A percentile compares a stretch with the other conserved stretches of the same genome.
Conservation (phyloP, 2,329 filamentous ascomycete species). For the Venturia pyrina region DNA sequence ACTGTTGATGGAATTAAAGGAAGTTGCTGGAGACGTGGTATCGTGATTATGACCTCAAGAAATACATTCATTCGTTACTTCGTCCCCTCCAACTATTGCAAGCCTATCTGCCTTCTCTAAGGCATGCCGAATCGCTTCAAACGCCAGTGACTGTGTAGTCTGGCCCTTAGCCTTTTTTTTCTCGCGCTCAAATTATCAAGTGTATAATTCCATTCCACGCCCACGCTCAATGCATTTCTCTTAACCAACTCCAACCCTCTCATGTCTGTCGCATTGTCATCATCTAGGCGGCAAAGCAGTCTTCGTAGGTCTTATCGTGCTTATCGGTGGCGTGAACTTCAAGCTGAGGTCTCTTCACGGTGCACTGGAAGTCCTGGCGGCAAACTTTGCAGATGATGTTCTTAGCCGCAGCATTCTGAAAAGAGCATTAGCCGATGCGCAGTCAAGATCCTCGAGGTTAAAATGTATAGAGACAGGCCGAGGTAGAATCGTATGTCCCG, state of each 20-base stretch:
- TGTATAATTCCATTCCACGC: not conserved
- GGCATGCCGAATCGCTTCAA: no score
- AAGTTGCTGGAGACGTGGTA: no score
- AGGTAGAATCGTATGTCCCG: not conserved
- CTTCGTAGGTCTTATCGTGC: conserved; percentile 60
- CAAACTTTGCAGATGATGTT: conserved; percentile 68
- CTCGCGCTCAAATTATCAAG: not conserved
- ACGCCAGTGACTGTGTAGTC: no score
- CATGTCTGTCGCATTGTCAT: not conserved
- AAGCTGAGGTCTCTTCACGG: conserved; percentile 61
- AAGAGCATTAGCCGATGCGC: not conserved
- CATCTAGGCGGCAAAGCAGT: conserved; percentile 47
- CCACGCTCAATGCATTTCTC: not conserved
- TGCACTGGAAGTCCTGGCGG: conserved; percentile 71
- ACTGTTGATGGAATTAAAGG: no score
- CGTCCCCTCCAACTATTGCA: no score
- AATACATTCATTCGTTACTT: no score
- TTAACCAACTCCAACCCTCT: not conserved
- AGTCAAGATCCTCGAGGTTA: not conserved
- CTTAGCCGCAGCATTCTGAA: conserved; percentile 61
- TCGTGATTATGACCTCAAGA: no score
- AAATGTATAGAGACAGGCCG: not conserved
- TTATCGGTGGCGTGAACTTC: conserved; percentile 65
- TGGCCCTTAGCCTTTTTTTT: not conserved
- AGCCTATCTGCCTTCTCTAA: no score